These are phyloP conservation scores for Chaetomium strumarium DNA, from an alignment of 2,329 filamentous ascomycete genomes.

Conservation along the genomic window DNA sequence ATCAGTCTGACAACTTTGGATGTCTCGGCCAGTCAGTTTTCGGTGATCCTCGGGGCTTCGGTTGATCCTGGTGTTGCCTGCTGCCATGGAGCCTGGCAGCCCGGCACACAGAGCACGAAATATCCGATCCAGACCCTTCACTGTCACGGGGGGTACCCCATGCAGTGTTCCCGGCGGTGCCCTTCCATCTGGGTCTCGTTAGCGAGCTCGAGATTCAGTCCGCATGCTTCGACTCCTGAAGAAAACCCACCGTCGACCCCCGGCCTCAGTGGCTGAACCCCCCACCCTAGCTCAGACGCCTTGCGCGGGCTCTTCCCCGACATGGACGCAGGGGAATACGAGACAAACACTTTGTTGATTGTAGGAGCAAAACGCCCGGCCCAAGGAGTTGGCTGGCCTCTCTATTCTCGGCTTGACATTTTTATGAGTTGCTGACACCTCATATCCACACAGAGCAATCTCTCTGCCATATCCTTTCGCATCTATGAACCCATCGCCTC, in stretches of 20 bases:
- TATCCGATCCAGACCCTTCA: slow-evolving; percentile 11
- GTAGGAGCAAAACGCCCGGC: slow-evolving; percentile 34
- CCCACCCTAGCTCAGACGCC: slow-evolving; percentile 19
- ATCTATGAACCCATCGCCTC: slow-evolving; percentile 47
- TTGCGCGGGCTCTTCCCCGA: slow-evolving; percentile 33
- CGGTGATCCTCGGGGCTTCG: slow-evolving; percentile 17
- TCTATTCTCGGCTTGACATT: neutral
- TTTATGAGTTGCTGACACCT: neutral
- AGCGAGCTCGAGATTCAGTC: neutral
- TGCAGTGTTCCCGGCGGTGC: slow-evolving; percentile 1
- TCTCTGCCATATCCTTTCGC: slow-evolving; percentile 49
- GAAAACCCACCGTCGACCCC: slow-evolving; percentile 11
- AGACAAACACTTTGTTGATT: slow-evolving; percentile 55
- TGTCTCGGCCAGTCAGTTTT: slow-evolving; percentile 10
- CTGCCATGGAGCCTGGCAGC: slow-evolving; percentile 26
- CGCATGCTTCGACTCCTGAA: slow-evolving; percentile 18
- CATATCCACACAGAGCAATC: slow-evolving; percentile 43
- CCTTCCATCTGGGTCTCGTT: neutral
- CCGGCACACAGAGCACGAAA: slow-evolving; percentile 19
- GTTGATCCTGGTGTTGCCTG: slow-evolving; percentile 7
- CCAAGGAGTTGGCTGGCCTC: neutral
- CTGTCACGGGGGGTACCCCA: slow-evolving; percentile 2
- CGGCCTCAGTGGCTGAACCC: slow-evolving; percentile 22
- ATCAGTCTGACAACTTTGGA: slow-evolving; percentile 4
- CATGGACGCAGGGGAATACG: slow-evolving; percentile 59